A percentile compares a stretch with the other conserved stretches of the same genome.
These are phyloP conservation scores for Metarhizium guizhouense DNA, from an alignment of 2,329 filamentous ascomycete species.

Conservation along the genomic window DNA sequence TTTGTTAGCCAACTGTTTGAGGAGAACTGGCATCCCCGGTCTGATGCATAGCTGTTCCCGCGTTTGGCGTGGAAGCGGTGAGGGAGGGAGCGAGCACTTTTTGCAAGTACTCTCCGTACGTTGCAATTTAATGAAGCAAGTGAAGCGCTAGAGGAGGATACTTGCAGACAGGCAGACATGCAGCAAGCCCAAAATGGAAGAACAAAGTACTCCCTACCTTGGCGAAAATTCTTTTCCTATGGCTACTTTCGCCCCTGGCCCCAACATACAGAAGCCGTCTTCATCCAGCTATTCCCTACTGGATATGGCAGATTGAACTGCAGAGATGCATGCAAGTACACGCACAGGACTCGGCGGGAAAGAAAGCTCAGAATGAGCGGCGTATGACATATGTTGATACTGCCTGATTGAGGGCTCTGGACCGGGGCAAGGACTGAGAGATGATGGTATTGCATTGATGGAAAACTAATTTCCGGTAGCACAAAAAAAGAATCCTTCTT, in stretches of 20 bases:
- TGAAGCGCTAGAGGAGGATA: background rate
- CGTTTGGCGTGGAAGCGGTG: background rate
- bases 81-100: background rate
- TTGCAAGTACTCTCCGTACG: background rate
- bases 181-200: background rate
- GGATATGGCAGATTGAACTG: background rate
- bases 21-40: slow-evolving; percentile 38
- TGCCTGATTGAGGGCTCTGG: background rate
- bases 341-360: background rate
- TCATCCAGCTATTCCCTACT: background rate
- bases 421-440: background rate
- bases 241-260: background rate
- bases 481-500: background rate
- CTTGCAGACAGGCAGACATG: background rate
- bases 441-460: background rate
- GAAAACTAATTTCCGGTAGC: background rate
- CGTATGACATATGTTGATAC: background rate
- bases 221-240: background rate
- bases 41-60: slow-evolving; percentile 1
- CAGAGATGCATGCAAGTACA: background rate
- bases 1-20: slow-evolving; percentile 53
- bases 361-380: background rate
- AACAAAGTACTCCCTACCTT: background rate
- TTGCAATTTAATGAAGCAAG: background rate
- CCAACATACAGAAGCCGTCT: background rate